phyloP scores from a whole-genome alignment of 177 flowering plant genomes.

The Vitis hybrid region DNA sequence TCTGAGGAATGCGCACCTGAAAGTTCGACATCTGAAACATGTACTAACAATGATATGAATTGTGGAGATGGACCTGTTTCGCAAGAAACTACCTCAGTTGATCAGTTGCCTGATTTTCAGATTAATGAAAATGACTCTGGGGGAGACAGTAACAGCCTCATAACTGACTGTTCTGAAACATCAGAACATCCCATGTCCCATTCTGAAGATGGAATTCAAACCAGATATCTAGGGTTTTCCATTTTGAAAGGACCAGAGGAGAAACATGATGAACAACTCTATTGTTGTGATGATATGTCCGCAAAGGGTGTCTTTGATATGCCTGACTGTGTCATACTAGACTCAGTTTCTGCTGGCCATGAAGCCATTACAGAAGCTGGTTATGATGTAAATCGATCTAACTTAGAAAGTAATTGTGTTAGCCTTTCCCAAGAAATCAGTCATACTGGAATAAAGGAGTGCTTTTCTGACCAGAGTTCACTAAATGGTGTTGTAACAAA shows the following conservation, averaged over 20 bases:
- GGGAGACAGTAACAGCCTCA: slow-evolving; percentile 3
- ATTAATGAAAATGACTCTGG: slow-evolving; percentile 8
- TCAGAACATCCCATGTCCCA: slow-evolving; percentile 4
- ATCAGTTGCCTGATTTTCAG: slow-evolving; percentile 14
- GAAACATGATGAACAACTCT: slow-evolving; percentile 9
- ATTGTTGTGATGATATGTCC: slow-evolving; percentile 16
- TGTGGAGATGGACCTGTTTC: slow-evolving; percentile 15
- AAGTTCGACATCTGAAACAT: slow-evolving; percentile 26
- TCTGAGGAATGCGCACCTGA: slow-evolving; percentile 19
- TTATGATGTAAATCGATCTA: background rate
- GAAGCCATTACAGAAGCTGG: background rate
- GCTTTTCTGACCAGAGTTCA: slow-evolving; percentile 10
- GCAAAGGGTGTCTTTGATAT: slow-evolving; percentile 16
- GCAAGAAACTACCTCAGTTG: slow-evolving; percentile 16
- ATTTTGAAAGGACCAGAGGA: slow-evolving; percentile 13
- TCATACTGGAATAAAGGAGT: slow-evolving; percentile 9
- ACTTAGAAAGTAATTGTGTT: slow-evolving; percentile 10
- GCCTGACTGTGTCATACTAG: slow-evolving; percentile 17
- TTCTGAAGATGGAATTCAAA: slow-evolving; percentile 11
- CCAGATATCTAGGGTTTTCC: background rate
- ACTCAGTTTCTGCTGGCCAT: slow-evolving; percentile 26
- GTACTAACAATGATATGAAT: slow-evolving; percentile 17
- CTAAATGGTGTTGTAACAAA: slow-evolving; percentile 13
- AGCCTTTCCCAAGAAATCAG: slow-evolving; percentile 13
- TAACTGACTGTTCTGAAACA: slow-evolving; percentile 13